phyloP scores from a whole-genome alignment of 805 yeast genomes.

The Zygosaccharomyces bailii region DNA sequence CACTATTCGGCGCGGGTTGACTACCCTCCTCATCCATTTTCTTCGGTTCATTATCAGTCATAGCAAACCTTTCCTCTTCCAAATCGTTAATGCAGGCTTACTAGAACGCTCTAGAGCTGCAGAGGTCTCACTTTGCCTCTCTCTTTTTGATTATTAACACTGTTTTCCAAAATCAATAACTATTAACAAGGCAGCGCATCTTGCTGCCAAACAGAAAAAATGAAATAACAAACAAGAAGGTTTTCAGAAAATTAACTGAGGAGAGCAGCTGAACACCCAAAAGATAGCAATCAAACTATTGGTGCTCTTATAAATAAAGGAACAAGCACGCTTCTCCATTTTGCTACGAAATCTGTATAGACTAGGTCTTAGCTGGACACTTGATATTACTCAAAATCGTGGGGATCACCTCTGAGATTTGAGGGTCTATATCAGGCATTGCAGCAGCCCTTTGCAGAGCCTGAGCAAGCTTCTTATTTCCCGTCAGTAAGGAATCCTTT shows the following conservation, averaged over 20 bases:
- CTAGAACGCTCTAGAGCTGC: background rate
- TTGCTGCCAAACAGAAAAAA: no score
- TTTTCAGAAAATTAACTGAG: background rate
- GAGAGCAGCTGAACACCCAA: background rate
- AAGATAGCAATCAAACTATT: background rate
- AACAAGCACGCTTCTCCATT: no score
- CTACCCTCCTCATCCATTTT: slow-evolving; percentile 1
- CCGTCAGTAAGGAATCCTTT: slow-evolving; percentile 7
- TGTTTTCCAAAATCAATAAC: background rate
- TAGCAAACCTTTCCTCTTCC: background rate
- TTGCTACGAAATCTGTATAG: no score
- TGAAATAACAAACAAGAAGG: background rate
- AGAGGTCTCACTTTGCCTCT: background rate
- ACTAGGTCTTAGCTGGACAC: background rate
- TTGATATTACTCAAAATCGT: slow-evolving; percentile 6
- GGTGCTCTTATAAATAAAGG: background rate
- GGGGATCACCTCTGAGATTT: slow-evolving; percentile 24
- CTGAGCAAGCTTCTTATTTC: slow-evolving; percentile 13
- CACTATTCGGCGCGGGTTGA: background rate
- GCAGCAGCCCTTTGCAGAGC: slow-evolving; percentile 21
- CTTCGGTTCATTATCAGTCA: slow-evolving; percentile 1
- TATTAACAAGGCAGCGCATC: background rate
- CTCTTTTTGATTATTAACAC: background rate
- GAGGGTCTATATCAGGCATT: slow-evolving; percentile 16
- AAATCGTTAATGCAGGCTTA: background rate